Conservation (phyloP, 352 stramenopile genomes). For the Phytophthora cactorum region DNA sequence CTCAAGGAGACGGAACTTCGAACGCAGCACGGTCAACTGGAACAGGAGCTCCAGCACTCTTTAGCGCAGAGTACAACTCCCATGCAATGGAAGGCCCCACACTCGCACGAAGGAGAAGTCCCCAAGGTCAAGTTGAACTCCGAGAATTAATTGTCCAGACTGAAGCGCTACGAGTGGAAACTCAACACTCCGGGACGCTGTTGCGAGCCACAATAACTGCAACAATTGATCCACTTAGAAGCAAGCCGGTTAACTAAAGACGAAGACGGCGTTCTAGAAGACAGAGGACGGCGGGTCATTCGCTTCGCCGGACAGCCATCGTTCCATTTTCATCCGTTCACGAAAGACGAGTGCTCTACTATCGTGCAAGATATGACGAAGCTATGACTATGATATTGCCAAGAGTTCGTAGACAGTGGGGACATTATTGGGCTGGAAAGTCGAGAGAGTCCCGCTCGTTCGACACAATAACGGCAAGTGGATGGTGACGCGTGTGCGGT, state of each 20-base stretch:
- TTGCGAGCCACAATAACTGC: slow-evolving; percentile 21
- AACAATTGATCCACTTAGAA: slow-evolving; percentile 20
- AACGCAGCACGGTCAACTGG: slow-evolving; percentile 2
- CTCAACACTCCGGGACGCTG: slow-evolving; percentile 19
- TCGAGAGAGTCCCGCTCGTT: slow-evolving; percentile 27
- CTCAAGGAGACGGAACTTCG: slow-evolving; percentile 7
- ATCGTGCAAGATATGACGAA: slow-evolving; percentile 29
- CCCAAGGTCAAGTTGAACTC: slow-evolving; percentile 1
- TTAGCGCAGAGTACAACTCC: slow-evolving; percentile 1
- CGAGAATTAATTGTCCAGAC: slow-evolving; percentile 25
- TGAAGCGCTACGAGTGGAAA: slow-evolving; percentile 37
- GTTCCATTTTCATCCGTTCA: slow-evolving; percentile 39
- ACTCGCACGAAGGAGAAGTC: background rate
- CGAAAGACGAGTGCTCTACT: slow-evolving; percentile 13
- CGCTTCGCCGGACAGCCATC: slow-evolving; percentile 21
- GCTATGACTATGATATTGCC: background rate
- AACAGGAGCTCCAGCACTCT: slow-evolving; percentile 1
- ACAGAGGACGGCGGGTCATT: slow-evolving; percentile 16
- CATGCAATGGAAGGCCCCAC: background rate
- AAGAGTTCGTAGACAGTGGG: slow-evolving; percentile 16
- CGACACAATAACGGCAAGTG: slow-evolving; percentile 10
- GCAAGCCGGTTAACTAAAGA: background rate
- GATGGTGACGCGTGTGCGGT: slow-evolving; percentile 33
- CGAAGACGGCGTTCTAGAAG: background rate
- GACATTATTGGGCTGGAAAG: slow-evolving; percentile 32